Conservation (phyloP, 345 rosid genomes). For the Cardamine occulta region DNA sequence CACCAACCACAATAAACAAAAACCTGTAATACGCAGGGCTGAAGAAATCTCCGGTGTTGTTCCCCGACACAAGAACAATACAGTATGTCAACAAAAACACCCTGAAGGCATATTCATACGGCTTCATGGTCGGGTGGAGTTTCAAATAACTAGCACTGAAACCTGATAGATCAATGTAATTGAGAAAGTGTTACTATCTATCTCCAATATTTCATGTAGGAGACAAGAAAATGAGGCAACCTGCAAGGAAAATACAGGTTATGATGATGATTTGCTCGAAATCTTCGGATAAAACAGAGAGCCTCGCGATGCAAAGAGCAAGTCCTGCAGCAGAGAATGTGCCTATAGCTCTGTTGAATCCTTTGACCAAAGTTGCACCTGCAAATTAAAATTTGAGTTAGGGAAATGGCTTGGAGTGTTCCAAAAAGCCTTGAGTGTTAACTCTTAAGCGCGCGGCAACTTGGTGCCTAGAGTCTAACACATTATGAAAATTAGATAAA, state of each 20-base stretch:
- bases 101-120: slow-evolving; percentile 74
- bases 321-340: slow-evolving; percentile 81
- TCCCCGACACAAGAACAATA: slow-evolving; percentile 76
- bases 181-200: slow-evolving; percentile 16
- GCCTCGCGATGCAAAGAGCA: slow-evolving; percentile 75
- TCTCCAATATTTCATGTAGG: neutral
- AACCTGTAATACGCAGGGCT: slow-evolving; percentile 63
- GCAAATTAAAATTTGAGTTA: neutral
- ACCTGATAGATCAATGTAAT: slow-evolving; percentile 47
- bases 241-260: slow-evolving; percentile 60
- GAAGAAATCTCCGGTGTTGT: slow-evolving; percentile 53
- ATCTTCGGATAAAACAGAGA: slow-evolving; percentile 51
- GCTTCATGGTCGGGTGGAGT: slow-evolving; percentile 68
- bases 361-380: slow-evolving; percentile 90
- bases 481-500: neutral
- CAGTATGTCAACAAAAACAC: slow-evolving; percentile 88
- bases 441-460: neutral
- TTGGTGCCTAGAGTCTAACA: neutral
- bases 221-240: slow-evolving; percentile 47
- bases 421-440: neutral
- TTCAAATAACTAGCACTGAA: slow-evolving; percentile 67
- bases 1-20: slow-evolving; percentile 69
- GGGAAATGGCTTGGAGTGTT: neutral
- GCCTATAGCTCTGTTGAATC: slow-evolving; percentile 86
- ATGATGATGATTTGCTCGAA: slow-evolving; percentile 57